A percentile compares a stretch with the other conserved stretches of the same genome.
Conservation (phyloP, 805 yeast genomes). For the Starmerella asiatica region DNA sequence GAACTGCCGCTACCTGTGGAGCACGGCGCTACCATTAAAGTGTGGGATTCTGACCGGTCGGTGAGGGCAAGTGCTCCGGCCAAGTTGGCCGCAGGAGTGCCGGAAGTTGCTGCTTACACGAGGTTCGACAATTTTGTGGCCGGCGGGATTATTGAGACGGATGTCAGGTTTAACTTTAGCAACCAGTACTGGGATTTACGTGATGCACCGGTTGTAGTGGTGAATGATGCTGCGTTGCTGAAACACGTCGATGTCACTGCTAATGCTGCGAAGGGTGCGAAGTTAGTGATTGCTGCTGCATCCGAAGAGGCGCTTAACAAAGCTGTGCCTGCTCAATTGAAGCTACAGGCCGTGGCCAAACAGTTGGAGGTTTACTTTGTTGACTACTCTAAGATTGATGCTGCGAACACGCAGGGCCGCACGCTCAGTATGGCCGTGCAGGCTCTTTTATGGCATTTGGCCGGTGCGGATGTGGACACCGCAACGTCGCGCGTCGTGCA, state of each 20-base stretch:
- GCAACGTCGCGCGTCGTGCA: conserved; percentile 66
- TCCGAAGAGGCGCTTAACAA: conserved; percentile 39
- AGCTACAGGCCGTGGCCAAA: conserved; percentile 40
- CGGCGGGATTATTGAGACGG: conserved; percentile 64
- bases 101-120: conserved; percentile 39
- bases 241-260: conserved; percentile 48
- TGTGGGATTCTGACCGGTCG: conserved; percentile 19
- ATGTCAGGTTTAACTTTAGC: conserved; percentile 36
- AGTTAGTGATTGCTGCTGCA: conserved; percentile 33
- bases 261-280: conserved; percentile 43
- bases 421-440: conserved; percentile 62
- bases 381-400: conserved; percentile 53
- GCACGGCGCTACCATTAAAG: conserved; percentile 6
- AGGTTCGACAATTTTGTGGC: conserved; percentile 57
- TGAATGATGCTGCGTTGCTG: conserved; percentile 48
- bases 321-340: conserved; percentile 40
- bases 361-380: conserved; percentile 41
- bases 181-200: conserved; percentile 32
- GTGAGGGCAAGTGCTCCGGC: conserved; percentile 16
- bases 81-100: conserved; percentile 13
- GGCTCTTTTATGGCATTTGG: conserved; percentile 64
- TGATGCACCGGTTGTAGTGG: conserved; percentile 48
- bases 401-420: conserved; percentile 50
- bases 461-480: conserved; percentile 50
- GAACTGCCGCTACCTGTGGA: conserved; percentile 33